Conservation (phyloP, 306 rosid genomes). For the Astragalus membranaceus region DNA sequence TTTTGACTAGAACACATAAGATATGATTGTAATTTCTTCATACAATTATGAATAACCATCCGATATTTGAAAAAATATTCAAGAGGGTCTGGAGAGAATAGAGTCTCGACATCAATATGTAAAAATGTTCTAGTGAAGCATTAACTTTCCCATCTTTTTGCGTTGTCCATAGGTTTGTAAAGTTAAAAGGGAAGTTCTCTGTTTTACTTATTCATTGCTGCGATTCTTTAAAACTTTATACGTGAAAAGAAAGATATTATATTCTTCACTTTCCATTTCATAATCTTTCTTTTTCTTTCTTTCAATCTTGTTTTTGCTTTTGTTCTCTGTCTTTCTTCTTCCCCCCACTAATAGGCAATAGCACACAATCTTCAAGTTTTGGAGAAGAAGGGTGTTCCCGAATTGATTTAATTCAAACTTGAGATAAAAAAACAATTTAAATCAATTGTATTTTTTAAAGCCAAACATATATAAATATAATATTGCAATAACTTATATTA, state of each 20-base stretch:
- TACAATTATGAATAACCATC: background rate
- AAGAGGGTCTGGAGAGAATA: background rate
- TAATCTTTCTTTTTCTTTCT: background rate
- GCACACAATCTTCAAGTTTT: too few species aligned
- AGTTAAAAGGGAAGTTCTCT: constrained; percentile 18
- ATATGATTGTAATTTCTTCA: too few species aligned
- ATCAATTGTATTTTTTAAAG: too few species aligned
- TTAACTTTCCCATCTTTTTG: constrained; percentile 24
- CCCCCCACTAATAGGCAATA: too few species aligned
- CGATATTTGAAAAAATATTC: background rate
- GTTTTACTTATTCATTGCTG: constrained; percentile 23
- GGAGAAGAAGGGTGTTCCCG: too few species aligned
- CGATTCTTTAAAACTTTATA: constrained; percentile 55
- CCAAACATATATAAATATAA: too few species aligned
- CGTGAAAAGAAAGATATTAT: constrained; percentile 55
- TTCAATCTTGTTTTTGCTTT: constrained; percentile 12
- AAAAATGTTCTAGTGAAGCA: background rate
- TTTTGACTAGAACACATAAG: too few species aligned
- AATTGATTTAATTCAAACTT: too few species aligned
- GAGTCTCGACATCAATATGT: background rate
- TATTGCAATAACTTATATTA: too few species aligned
- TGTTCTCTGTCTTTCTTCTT: constrained; percentile 18
- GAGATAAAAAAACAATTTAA: too few species aligned
- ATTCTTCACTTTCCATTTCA: constrained; percentile 42
- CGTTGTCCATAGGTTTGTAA: constrained; percentile 30